These are phyloP conservation scores for Handroanthus guayacan DNA, from an alignment of 257 asterid species.

Conservation along the genomic window DNA sequence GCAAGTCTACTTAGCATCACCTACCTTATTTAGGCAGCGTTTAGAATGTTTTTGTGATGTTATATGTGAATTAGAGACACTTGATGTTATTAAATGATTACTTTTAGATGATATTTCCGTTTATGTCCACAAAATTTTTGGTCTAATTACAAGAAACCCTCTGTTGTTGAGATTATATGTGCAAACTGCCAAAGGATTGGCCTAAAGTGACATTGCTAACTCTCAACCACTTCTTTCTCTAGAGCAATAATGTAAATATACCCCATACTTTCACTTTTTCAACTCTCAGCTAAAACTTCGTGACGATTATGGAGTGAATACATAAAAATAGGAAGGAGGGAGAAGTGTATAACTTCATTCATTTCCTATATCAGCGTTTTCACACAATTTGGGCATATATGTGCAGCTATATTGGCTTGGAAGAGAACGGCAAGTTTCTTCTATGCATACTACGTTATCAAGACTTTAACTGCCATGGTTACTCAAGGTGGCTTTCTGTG, in stretches of 20 bases:
- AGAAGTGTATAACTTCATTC: not conserved
- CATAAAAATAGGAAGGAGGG: not conserved
- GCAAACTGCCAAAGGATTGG: not conserved
- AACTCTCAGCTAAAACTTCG: not conserved
- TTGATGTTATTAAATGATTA: slow-evolving; percentile 2
- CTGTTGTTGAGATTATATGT: too few relatives aligned
- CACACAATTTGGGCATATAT: slow-evolving; percentile 9
- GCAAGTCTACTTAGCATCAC: slow-evolving; percentile 3
- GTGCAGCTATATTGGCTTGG: slow-evolving; percentile 57
- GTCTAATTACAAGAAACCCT: too few relatives aligned
- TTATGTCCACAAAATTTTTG: not conserved
- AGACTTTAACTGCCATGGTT: slow-evolving; percentile 60
- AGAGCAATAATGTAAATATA: too few relatives aligned
- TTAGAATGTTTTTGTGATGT: not conserved
- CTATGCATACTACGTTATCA: slow-evolving; percentile 55
- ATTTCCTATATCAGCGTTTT: not conserved
- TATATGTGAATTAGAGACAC: not conserved
- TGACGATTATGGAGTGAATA: not conserved
- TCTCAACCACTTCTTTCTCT: too few relatives aligned
- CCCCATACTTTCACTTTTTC: not conserved
- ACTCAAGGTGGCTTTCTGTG: slow-evolving; percentile 54
- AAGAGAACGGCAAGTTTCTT: slow-evolving; percentile 51
- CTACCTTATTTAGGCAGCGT: not conserved
- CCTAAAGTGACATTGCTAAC: not conserved
- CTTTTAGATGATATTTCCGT: not conserved